Evolutionary conservation across 176 grass and related monocot genomes (phyloP).

Genomic region (Phyllostachys edulis): DNA sequence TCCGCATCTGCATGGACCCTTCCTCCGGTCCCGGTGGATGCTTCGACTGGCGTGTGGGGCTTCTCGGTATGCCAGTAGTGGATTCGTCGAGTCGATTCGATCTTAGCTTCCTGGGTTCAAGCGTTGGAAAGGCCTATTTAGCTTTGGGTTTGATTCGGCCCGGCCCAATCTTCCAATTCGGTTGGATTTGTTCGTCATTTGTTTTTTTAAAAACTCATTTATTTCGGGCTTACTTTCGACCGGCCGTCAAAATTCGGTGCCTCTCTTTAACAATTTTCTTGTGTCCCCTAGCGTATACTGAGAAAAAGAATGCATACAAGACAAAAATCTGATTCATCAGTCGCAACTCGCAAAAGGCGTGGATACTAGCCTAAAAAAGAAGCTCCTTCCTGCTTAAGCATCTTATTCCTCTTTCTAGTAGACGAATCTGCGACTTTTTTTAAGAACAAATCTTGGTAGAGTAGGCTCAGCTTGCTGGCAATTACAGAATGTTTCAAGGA

Average conservation of each 20-base stretch:
- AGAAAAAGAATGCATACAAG: too few relatives aligned
- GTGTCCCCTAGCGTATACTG: too few relatives aligned
- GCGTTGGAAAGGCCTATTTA: neutral
- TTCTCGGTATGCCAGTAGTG: neutral
- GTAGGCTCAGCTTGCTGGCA: neutral
- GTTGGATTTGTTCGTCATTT: neutral
- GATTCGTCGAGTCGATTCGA: neutral
- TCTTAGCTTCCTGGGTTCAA: neutral
- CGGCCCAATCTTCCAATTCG: neutral
- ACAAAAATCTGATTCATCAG: too few relatives aligned
- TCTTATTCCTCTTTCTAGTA: neutral
- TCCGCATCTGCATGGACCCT: neutral
- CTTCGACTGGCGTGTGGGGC: neutral
- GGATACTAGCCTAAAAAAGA: neutral
- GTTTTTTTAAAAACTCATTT: too few relatives aligned
- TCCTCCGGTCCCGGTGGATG: neutral
- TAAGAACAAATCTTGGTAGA: neutral
- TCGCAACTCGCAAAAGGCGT: neutral
- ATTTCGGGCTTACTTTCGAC: neutral
- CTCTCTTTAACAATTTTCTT: neutral
- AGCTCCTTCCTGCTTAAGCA: slow-evolving; percentile 24
- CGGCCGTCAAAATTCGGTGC: neutral
- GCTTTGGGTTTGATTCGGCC: neutral
- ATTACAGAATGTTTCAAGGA: neutral
- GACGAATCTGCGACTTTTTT: neutral